Evolutionary conservation across 176 grass and related monocot genomes (phyloP), one percentile per base, ranked within the genome.

Genomic region (Bromus sterilis): DNA sequence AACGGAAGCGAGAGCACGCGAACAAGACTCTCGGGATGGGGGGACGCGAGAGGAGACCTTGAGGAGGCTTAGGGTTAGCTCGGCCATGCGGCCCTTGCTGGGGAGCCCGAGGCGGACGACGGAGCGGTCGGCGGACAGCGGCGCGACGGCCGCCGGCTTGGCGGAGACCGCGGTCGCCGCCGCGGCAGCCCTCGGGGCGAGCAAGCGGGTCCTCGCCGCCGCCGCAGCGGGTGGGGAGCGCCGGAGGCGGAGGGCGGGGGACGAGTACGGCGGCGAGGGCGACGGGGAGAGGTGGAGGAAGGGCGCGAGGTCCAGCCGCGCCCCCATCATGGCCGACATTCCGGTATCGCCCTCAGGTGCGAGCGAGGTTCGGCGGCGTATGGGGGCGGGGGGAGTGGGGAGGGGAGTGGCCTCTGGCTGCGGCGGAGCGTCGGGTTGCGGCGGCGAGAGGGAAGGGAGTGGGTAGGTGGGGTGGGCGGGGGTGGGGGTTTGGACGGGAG

Each of bases 61-160:
- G 56, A 99, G 88, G 49, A 99, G 93, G 86, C 68, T 90, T 75
- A 95, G 76, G 66, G 96, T 98, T 90, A 95, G 90, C 14, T 99
- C 96, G 36, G 96, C 79, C 93, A 99, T 91, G 2, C 96, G 93
- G 31, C 96, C 96, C 86, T 95, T 99, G 75, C 96, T 99, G 28
- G 93, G 89, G 35, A 99, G 89, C 18, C 96, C 96, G 20, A 99
- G 86, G 3, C 96, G 93, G 61, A 95, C 90, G 20, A 89, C 89
- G 0, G 37, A 82, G 40, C 96, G 91, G 14, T 94, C 91, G 14
- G 63, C 79, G 26, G 12, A 23, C 24, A 25, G n/a, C 14, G 88
- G 51, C 10, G 59, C 16, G 28, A 2, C 76, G 55, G 32, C 39
- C 51, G 57, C 37, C 20, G 74, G 83, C 34, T 68, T 71, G 56